Base-by-base conservation (phyloP, 2,329 filamentous ascomycete species). In the Ophiosphaerella narmari region DNA sequence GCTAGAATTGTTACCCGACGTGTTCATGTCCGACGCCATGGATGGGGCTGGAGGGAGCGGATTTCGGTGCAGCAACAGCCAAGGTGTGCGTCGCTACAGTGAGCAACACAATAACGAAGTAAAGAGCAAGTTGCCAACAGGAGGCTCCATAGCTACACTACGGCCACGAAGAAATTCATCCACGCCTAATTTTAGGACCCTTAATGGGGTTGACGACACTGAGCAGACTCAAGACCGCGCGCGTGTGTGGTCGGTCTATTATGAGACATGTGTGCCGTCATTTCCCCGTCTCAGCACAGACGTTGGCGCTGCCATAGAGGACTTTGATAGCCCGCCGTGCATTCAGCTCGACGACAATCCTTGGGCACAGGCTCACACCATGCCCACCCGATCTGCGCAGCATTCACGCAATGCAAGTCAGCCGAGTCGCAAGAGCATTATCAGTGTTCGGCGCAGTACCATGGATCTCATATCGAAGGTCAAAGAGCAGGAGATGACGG, bases 1-100 rank as follows among this genome's bases (percentile, higher is more conserved):
- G 46, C 62, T 80, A 42, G 78, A 80, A 55, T 65, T 80, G 5
- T 43, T 80, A 26, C 71, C 76, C 3, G 63, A 73, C 7, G 61
- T 75, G 1, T 73, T 66, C 63, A 50, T 47, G 45, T 41, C 54
- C n/a, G 47, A 54, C 2, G 46, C 41, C 3, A 46, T 46, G 1
- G 50, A 48, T 6, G 50, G 59, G 24, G 57, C 59, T 23, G 44
- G 39, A 9, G 38, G 39, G 14, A 29, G 46, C 18, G 26, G 5
- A 8, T 38, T 34, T 1, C 29, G 39, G 2, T 8, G 14, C 2
- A 23, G 40, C 6, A 37, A 48, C 7, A 47, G 39, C 26, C 39
- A 41, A 21, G 18, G 18, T 11, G 24, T 23, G 8, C 39, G 31
- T 26, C 36, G 45, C 31, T 18, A 42, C 11, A 43, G 41, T 12